These are phyloP conservation scores for Hirsutella minnesotensis DNA, from an alignment of 2,329 filamentous ascomycete species.

Conservation along the genomic window DNA sequence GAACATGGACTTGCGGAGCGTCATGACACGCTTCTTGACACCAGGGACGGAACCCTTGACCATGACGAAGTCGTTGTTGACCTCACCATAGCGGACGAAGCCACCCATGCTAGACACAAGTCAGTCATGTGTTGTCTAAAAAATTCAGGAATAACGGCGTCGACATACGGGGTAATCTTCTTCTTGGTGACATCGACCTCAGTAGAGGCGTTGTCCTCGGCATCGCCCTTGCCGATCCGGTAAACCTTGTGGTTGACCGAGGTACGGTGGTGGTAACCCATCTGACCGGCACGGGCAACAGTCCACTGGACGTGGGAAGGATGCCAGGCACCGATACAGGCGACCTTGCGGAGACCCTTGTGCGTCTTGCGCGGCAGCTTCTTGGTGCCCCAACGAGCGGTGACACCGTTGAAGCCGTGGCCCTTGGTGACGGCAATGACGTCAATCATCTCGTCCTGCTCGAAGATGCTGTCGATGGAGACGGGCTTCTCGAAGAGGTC, in stretches of 20 bases:
- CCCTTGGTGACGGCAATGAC: conserved; percentile 99
- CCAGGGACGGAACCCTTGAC: conserved; percentile 96
- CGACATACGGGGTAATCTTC: conserved; percentile 94
- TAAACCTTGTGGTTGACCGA: conserved; percentile 99
- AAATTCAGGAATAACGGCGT: background rate
- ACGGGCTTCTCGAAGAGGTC: conserved; percentile 99
- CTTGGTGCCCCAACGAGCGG: conserved; percentile 98
- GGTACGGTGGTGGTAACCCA: conserved; percentile 99
- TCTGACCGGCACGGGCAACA: conserved; percentile 98
- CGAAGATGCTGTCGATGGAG: conserved; percentile 85
- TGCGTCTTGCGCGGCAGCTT: conserved; percentile 99
- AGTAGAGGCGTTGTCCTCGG: conserved; percentile 87
- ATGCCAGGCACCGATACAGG: conserved; percentile 99
- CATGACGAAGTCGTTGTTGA: conserved; percentile 98
- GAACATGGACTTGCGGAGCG: conserved; percentile 98
- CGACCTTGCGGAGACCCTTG: conserved; percentile 99
- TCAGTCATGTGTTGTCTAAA: conserved; percentile 18
- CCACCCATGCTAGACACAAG: conserved; percentile 66
- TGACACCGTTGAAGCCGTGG: conserved; percentile 97
- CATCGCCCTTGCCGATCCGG: conserved; percentile 87
- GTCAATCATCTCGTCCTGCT: conserved; percentile 99
- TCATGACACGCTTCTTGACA: conserved; percentile 99
- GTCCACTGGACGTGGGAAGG: conserved; percentile 99
- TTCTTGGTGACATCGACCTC: conserved; percentile 98
- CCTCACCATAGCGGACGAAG: conserved; percentile 97